Base-by-base conservation (phyloP, 2,329 filamentous ascomycete species). In the Fusarium sp. region DNA sequence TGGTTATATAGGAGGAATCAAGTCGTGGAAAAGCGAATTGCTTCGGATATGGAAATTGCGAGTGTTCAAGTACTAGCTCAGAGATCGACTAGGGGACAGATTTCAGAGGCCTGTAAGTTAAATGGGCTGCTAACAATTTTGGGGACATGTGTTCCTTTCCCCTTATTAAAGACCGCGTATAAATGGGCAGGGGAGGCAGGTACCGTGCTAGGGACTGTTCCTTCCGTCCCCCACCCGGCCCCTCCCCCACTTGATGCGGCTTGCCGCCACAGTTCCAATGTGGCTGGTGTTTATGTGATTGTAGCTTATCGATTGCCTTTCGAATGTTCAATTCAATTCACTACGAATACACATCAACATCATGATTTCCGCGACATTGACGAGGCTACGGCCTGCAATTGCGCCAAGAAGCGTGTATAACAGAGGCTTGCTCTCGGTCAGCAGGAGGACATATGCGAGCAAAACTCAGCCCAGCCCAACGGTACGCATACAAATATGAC, bases 81-180 rank as follows among this genome's bases (percentile, higher is more conserved):
- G 47, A 30, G 59, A 65, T 70, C 63, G 58, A 48, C 63, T 63
- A 75, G 61, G 71, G 74, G 75, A 74, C 72, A 75, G 75, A 76
- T 76, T 72, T 72, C 68, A 68, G 45, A 58, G 59, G 54, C 58
- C 48, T 41, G 53, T 65, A 61, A 61, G 63, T 55, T 69, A 56
- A 66, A 56, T 66, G 59, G 59, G 64, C 55, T 62, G 42, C 59
- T 66, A 65, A 63, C 55, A 64, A 61, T 65, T 73, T 77, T 76
- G 60, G 75, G 76, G 76, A 78, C 76, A 78, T 76, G 74, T 78
- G 76, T 78, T 74, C 69, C 69, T 66, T 71, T 72, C 65, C 68
- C 68, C 59, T 69, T 73, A 65, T 69, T 74, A 63, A 69, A 50
- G 50, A 20, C 40, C 34, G 34, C 34, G 34, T 37, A 37, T 37